Evolutionary conservation across 2,329 filamentous ascomycete species (phyloP).

Genomic region (Arthrobotrys conoides): DNA sequence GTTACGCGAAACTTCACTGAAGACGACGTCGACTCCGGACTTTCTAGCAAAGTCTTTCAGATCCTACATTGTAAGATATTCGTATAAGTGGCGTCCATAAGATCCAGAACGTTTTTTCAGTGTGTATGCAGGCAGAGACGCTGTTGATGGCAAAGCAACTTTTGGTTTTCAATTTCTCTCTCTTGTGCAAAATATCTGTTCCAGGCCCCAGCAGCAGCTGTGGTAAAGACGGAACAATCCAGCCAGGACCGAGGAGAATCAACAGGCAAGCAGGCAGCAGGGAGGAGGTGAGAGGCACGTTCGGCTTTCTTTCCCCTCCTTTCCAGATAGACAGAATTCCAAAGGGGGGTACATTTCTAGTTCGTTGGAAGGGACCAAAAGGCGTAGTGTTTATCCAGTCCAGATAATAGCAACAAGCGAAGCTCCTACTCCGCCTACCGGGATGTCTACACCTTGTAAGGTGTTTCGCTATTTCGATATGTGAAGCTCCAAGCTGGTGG

Average conservation of each 20-base stretch:
- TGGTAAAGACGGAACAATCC: conserved; percentile 55
- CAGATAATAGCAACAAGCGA: conserved; percentile 45
- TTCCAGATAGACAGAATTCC: conserved; percentile 58
- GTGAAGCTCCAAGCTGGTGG: conserved; percentile 45
- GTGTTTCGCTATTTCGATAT: conserved; percentile 44
- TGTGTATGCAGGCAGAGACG: conserved; percentile 42
- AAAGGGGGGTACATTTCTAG: conserved; percentile 45
- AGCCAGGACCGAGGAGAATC: conserved; percentile 57
- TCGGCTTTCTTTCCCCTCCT: conserved; percentile 54
- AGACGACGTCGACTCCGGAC: conserved; percentile 96
- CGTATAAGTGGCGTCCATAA: conserved; percentile 65
- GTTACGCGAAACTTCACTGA: conserved; percentile 94
- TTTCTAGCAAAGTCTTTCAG: conserved; percentile 99
- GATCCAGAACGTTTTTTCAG: conserved; percentile 64
- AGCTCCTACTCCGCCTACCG: conserved; percentile 31
- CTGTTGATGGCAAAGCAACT: conserved; percentile 57
- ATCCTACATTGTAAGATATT: conserved; percentile 78
- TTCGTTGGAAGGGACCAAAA: conserved; percentile 58
- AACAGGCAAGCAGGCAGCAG: conserved; percentile 54
- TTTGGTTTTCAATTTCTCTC: conserved; percentile 28
- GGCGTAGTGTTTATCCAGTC: conserved; percentile 55
- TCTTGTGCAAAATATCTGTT: conserved; percentile 38
- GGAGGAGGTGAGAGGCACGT: conserved; percentile 46
- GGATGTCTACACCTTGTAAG: conserved; percentile 21
- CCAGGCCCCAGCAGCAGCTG: conserved; percentile 43